phyloP scores from a whole-genome alignment of 1,284 basidiomycete species.

The Pascua guehoae region DNA sequence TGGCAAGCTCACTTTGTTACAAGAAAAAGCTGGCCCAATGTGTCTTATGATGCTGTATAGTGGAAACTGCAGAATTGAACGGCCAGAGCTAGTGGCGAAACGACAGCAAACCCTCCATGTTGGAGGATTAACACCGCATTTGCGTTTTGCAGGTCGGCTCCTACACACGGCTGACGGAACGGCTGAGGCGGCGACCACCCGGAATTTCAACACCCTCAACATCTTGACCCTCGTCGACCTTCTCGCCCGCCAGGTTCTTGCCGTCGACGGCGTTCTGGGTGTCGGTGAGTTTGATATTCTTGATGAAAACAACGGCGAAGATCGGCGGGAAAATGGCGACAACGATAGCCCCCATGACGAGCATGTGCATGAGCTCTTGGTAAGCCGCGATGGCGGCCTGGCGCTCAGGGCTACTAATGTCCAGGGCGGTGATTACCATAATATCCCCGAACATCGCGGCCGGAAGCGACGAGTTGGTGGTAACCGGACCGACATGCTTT shows the following conservation, averaged over 20 bases:
- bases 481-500: conserved; percentile 33
- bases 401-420: conserved; percentile 57
- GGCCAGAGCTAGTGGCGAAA: too few species aligned
- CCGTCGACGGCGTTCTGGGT: conserved; percentile 52
- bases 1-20: too few species aligned
- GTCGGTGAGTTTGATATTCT: conserved; percentile 49
- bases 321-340: conserved; percentile 48
- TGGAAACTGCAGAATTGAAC: too few species aligned
- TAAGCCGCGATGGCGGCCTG: conserved; percentile 57
- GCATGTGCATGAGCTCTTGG: conserved; percentile 44
- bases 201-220: too few species aligned
- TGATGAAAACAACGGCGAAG: conserved; percentile 43
- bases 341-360: conserved; percentile 39
- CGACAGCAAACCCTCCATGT: too few species aligned
- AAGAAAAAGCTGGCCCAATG: too few species aligned
- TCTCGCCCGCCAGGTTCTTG: conserved; percentile 33
- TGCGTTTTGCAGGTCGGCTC: too few species aligned
- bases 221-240: conserved; percentile 16
- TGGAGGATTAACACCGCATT: too few species aligned
- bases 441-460: conserved; percentile 58
- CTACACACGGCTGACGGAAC: too few species aligned
- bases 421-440: conserved; percentile 52
- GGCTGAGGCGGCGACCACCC: too few species aligned
- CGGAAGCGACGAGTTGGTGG: conserved; percentile 40
- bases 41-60: too few species aligned